A percentile compares a stretch with the other conserved stretches of the same genome.
Evolutionary conservation across 2,329 filamentous ascomycete genomes (phyloP).

Genomic region (Taxawa tesnikishii): DNA sequence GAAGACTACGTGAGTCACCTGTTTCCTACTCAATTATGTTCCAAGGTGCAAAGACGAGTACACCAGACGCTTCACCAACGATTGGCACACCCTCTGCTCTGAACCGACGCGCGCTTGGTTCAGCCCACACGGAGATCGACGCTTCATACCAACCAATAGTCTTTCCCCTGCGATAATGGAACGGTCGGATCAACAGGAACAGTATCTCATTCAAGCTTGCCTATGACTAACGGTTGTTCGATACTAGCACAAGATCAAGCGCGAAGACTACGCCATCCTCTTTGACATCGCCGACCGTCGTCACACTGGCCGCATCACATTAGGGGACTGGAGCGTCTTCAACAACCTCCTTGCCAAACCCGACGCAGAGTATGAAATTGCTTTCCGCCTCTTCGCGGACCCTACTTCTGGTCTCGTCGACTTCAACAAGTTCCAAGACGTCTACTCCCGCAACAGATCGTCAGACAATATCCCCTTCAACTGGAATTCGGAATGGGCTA

Average conservation of each 20-base stretch:
- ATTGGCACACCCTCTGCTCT: no score
- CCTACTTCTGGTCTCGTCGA: conserved; percentile 75
- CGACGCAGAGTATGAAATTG: conserved; percentile 97
- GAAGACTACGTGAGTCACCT: conserved; percentile 83
- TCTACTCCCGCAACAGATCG: conserved; percentile 86
- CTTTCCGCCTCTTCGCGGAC: conserved; percentile 90
- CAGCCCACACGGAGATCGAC: no score
- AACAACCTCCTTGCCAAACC: conserved; percentile 88
- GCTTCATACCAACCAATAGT: no score
- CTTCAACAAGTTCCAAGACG: conserved; percentile 73
- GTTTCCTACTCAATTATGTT: no score
- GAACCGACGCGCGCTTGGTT: no score
- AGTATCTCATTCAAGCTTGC: no score
- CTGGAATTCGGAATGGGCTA: conserved; percentile 95
- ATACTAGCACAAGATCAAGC: conserved; percentile 95
- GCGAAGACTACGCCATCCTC: conserved; percentile 87
- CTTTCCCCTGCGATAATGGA: no score
- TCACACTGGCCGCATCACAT: conserved; percentile 57
- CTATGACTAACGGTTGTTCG: no score
- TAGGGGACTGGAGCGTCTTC: conserved; percentile 85
- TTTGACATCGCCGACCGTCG: conserved; percentile 82
- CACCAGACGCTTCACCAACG: no score
- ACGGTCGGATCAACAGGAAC: no score
- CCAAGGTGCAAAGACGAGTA: no score
- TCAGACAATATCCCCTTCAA: conserved; percentile 79